Percentiles rank a stretch among this genome's conserved stretches.
phyloP scores from a whole-genome alignment of 352 stramenopile species.

The Pythium coloratum region DNA sequence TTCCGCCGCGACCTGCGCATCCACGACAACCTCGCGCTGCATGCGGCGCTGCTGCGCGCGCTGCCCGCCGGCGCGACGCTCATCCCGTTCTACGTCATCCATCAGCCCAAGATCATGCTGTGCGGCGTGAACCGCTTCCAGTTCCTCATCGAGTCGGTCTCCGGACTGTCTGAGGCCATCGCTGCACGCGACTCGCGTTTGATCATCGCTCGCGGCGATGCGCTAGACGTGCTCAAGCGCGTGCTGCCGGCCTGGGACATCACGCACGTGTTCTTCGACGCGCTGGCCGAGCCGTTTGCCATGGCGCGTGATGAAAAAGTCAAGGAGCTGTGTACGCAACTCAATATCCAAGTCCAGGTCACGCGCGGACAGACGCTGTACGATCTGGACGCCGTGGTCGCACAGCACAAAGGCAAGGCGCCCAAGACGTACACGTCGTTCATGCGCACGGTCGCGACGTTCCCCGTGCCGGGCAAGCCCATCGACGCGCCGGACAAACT shows the following conservation, averaged over 20 bases:
- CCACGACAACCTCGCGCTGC: constrained; percentile 95
- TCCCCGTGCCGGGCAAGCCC: constrained; percentile 49
- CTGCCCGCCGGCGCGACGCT: constrained; percentile 42
- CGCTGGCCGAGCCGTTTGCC: constrained; percentile 91
- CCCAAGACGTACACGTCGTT: constrained; percentile 84
- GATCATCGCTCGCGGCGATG: constrained; percentile 74
- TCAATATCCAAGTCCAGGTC: constrained; percentile 73
- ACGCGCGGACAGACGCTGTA: constrained; percentile 72
- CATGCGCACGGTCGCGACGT: constrained; percentile 48
- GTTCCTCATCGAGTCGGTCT: constrained; percentile 94
- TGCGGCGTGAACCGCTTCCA: constrained; percentile 83
- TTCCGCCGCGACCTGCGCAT: constrained; percentile 96
- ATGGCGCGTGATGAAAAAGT: constrained; percentile 77
- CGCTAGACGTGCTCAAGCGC: constrained; percentile 74
- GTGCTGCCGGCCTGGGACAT: constrained; percentile 87
- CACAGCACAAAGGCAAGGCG: constrained; percentile 46
- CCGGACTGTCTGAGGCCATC: constrained; percentile 74
- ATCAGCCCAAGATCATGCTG: constrained; percentile 86
- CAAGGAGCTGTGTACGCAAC: constrained; percentile 38
- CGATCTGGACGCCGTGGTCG: constrained; percentile 64
- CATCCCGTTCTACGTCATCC: constrained; percentile 88
- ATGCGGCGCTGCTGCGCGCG: constrained; percentile 59
- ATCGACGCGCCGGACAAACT: constrained; percentile 50
- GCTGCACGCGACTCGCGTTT: constrained; percentile 60
- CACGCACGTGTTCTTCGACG: constrained; percentile 91